phyloP scores from a whole-genome alignment of 2,329 filamentous ascomycete genomes.

The Madurella fahalii region DNA sequence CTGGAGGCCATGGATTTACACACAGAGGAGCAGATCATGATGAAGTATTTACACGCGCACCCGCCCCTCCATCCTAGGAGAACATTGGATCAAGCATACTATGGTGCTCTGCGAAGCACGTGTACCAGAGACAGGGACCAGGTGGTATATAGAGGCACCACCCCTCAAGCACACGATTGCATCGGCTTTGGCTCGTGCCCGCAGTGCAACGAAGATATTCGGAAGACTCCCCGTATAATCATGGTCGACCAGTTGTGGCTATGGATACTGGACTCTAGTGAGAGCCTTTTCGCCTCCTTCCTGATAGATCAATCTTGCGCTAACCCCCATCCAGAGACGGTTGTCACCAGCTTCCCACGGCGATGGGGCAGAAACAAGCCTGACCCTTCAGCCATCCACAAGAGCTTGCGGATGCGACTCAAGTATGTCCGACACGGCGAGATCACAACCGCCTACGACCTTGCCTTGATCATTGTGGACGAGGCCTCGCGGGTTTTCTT shows the following conservation, averaged over 20 bases:
- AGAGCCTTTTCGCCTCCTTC: conserved; percentile 11
- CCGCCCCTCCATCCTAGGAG: conserved; percentile 41
- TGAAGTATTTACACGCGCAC: conserved; percentile 31
- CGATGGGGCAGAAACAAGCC: conserved; percentile 37
- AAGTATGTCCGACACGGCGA: conserved; percentile 5
- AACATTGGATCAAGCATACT: conserved; percentile 44
- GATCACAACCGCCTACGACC: conserved; percentile 20
- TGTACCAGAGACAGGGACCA: conserved; percentile 39
- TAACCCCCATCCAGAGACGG: conserved; percentile 22
- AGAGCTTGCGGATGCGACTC: conserved; percentile 15
- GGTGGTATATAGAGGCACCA: conserved; percentile 39
- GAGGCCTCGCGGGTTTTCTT: conserved; percentile 23
- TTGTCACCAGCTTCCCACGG: conserved; percentile 33
- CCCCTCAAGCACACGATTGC: conserved; percentile 20
- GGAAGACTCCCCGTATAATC: conserved; percentile 27
- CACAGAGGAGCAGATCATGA: conserved; percentile 33
- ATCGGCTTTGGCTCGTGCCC: conserved; percentile 19
- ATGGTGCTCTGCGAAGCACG: conserved; percentile 30
- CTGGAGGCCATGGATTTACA: conserved; percentile 36
- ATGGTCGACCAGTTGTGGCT: conserved; percentile 35
- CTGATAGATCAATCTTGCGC: neutral
- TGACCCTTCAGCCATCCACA: conserved; percentile 21
- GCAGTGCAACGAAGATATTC: conserved; percentile 27
- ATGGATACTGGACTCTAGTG: conserved; percentile 28
- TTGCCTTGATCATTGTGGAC: conserved; percentile 20